These are phyloP conservation scores for Fusarium nisikadoi DNA, from an alignment of 2,329 filamentous ascomycete genomes.

Conservation along the genomic window DNA sequence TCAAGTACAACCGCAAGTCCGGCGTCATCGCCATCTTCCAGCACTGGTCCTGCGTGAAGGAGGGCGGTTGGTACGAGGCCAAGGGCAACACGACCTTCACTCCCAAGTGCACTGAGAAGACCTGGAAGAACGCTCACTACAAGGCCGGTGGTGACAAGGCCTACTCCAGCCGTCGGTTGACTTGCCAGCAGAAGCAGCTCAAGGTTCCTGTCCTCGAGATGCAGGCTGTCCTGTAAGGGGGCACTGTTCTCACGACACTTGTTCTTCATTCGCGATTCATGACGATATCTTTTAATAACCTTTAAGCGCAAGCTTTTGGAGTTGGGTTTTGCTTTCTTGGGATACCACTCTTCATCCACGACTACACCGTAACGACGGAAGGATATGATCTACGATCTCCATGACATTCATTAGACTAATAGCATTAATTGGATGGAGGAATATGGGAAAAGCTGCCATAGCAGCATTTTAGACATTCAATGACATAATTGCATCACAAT, in stretches of 20 bases:
- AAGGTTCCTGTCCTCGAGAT: conserved; percentile 45
- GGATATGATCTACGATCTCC: conserved; percentile 39
- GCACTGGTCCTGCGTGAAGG: conserved; percentile 59
- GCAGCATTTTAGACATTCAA: conserved; percentile 19
- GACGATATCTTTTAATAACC: conserved; percentile 23
- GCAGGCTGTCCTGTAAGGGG: conserved; percentile 42
- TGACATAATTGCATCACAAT: conserved; percentile 3
- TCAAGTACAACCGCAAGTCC: conserved; percentile 55
- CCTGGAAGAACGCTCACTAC: conserved; percentile 48
- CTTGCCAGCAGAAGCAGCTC: conserved; percentile 42
- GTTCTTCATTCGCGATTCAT: conserved; percentile 4
- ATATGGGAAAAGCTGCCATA: conserved; percentile 12
- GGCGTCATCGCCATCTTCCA: conserved; percentile 57
- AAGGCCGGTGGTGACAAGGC: conserved; percentile 41
- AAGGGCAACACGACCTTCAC: conserved; percentile 43
- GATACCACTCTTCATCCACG: conserved; percentile 28
- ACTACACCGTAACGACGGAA: conserved; percentile 41
- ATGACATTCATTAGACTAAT: conserved; percentile 42
- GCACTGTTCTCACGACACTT: not conserved
- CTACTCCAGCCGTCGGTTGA: conserved; percentile 45
- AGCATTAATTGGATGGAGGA: not conserved
- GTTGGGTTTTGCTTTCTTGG: conserved; percentile 21
- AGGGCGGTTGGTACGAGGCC: conserved; percentile 49
- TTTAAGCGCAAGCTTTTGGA: conserved; percentile 33
- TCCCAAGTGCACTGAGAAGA: conserved; percentile 44